Evolutionary conservation across 495 filamentous ascomycete species (phyloP).

Genomic region (Neohortaea acidophila): DNA sequence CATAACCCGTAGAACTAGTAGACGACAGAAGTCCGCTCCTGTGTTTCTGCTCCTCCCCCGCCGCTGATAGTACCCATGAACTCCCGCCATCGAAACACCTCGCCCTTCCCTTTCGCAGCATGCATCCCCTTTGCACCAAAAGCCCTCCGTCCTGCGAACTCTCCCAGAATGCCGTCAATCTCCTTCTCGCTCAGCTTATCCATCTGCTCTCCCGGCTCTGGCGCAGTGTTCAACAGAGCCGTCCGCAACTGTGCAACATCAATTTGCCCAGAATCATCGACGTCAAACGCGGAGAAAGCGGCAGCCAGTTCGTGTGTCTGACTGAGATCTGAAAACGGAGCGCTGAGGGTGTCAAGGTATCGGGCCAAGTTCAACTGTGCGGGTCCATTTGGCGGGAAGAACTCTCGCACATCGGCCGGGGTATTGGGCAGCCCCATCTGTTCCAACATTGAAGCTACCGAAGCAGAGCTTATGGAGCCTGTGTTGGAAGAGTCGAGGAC

Average conservation of each 20-base stretch:
- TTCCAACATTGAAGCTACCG: conserved; percentile 64
- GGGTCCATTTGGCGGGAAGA: conserved; percentile 51
- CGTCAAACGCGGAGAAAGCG: conserved; percentile 88
- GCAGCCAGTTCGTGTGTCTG: conserved; percentile 61
- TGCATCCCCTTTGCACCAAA: conserved; percentile 34
- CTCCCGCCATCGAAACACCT: conserved; percentile 66
- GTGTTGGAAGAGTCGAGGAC: conserved; percentile 73
- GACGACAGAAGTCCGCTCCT: neutral
- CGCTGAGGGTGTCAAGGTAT: conserved; percentile 65
- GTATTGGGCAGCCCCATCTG: conserved; percentile 50
- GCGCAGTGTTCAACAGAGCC: conserved; percentile 64
- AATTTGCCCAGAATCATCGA: conserved; percentile 85
- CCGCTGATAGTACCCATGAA: conserved; percentile 47
- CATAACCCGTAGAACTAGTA: too few species aligned
- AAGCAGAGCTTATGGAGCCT: conserved; percentile 55
- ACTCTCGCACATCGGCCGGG: conserved; percentile 45
- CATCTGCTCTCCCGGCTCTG: conserved; percentile 50
- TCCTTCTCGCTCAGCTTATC: conserved; percentile 51
- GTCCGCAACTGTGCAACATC: conserved; percentile 70
- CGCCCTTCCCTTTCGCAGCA: conserved; percentile 31
- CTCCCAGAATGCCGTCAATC: conserved; percentile 66
- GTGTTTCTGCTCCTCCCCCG: conserved; percentile 10
- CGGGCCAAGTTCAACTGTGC: conserved; percentile 47
- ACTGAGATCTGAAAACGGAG: conserved; percentile 54
- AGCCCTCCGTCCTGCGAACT: conserved; percentile 66